Percentiles rank a stretch among this genome's conserved stretches.
phyloP scores from a whole-genome alignment of 2,329 filamentous ascomycete genomes.

The Teratosphaeria epicoccoides region DNA sequence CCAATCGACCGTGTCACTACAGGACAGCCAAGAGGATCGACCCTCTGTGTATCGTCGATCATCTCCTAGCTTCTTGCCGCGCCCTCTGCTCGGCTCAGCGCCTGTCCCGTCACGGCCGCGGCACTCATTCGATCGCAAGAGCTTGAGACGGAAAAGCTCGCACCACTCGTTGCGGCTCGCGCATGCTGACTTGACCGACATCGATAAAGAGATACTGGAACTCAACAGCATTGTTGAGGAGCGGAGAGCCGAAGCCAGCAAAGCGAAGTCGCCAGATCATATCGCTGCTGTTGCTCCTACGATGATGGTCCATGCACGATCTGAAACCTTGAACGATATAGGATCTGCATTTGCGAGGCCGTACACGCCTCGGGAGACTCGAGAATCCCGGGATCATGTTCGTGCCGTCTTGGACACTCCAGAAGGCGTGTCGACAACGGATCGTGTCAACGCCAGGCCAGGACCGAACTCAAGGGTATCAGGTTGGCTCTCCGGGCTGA shows the following conservation, averaged over 20 bases:
- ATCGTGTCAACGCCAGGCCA: not conserved
- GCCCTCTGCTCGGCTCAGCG: slow-evolving; percentile 20
- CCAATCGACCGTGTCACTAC: not conserved
- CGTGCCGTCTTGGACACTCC: not conserved
- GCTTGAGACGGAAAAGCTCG: slow-evolving; percentile 26
- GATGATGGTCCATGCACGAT: slow-evolving; percentile 36
- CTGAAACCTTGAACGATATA: slow-evolving; percentile 39
- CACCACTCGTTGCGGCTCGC: slow-evolving; percentile 8
- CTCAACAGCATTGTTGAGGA: slow-evolving; percentile 41
- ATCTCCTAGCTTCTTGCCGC: slow-evolving; percentile 24
- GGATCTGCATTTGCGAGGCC: slow-evolving; percentile 38
- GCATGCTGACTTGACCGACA: slow-evolving; percentile 24
- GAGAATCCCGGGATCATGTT: too few species aligned
- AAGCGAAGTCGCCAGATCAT: slow-evolving; percentile 24
- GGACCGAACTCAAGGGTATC: slow-evolving; percentile 13
- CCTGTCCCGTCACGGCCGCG: slow-evolving; percentile 8
- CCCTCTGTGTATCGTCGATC: slow-evolving; percentile 11
- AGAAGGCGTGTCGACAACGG: not conserved
- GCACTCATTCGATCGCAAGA: slow-evolving; percentile 20
- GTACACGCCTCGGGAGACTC: slow-evolving; percentile 13
- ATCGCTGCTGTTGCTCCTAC: slow-evolving; percentile 37
- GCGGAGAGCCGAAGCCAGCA: slow-evolving; percentile 27
- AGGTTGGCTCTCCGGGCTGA: slow-evolving; percentile 20
- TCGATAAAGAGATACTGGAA: slow-evolving; percentile 38
- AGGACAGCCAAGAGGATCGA: not conserved